Evolutionary conservation across 1,139 yeast genomes (phyloP).

Genomic region (Chernovozyma sophiae-reginae): DNA sequence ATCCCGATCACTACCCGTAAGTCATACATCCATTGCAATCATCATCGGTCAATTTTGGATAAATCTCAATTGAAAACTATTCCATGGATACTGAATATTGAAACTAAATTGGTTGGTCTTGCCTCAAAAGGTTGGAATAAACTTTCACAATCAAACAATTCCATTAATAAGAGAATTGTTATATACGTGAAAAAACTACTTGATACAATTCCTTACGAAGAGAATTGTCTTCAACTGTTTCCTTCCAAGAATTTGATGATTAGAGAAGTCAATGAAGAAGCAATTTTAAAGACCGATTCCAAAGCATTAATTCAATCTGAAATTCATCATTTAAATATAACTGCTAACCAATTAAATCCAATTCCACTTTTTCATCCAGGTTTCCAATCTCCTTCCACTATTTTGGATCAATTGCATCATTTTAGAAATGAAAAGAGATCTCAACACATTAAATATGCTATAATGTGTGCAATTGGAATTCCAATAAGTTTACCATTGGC

Average conservation of each 20-base stretch:
- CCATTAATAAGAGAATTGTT: conserved; percentile 39
- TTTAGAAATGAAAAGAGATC: conserved; percentile 25
- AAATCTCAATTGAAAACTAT: conserved; percentile 23
- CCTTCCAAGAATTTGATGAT: conserved; percentile 48
- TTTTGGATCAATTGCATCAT: conserved; percentile 28
- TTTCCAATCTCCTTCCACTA: conserved; percentile 30
- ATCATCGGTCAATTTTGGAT: conserved; percentile 33
- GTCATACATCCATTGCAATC: conserved; percentile 59
- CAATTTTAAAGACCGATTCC: conserved; percentile 10
- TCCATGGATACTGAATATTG: conserved; percentile 35
- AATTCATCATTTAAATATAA: conserved; percentile 25
- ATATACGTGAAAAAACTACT: conserved; percentile 31
- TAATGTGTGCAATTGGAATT: conserved; percentile 53
- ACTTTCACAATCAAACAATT: conserved; percentile 32
- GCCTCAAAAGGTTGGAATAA: conserved; percentile 47
- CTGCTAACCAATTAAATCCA: conserved; percentile 32
- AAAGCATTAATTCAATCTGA: conserved; percentile 24
- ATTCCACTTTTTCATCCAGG: conserved; percentile 41
- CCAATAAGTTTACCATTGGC: conserved; percentile 83
- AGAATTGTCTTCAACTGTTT: conserved; percentile 46
- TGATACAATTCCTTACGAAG: conserved; percentile 49
- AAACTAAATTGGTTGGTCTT: conserved; percentile 31
- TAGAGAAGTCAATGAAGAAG: conserved; percentile 37
- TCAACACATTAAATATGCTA: conserved; percentile 31
- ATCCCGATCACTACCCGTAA: conserved; percentile 57